A percentile compares a stretch with the other conserved stretches of the same genome.
phyloP scores from a whole-genome alignment of 176 grass and related monocot species.

The Hordeum vulgare region DNA sequence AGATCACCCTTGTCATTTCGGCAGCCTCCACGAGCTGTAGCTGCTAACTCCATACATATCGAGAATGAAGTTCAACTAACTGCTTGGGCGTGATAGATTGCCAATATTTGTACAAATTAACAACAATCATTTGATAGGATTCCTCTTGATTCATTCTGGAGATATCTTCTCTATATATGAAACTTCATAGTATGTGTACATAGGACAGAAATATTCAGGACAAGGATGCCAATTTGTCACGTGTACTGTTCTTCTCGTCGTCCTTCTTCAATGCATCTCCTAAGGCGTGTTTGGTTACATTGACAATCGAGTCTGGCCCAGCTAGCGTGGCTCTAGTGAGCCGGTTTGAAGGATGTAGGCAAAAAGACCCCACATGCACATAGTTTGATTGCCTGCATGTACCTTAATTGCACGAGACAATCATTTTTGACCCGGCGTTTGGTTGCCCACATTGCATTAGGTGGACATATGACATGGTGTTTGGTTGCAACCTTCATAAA shows the following conservation, averaged over 20 bases:
- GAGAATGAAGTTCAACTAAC: conserved; percentile 7
- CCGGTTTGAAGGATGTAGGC: too few relatives aligned
- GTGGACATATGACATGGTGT: too few relatives aligned
- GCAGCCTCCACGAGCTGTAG: too few relatives aligned
- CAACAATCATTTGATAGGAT: not conserved
- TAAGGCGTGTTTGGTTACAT: too few relatives aligned
- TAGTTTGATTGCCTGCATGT: too few relatives aligned
- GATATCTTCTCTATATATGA: not conserved
- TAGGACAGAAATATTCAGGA: not conserved
- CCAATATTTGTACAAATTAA: conserved; percentile 7
- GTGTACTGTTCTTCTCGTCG: not conserved
- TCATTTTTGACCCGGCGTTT: too few relatives aligned
- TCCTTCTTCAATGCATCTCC: not conserved
- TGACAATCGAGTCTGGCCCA: too few relatives aligned
- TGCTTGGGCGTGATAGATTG: conserved; percentile 3
- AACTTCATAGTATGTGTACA: conserved; percentile 28
- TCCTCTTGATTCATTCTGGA: conserved; percentile 1
- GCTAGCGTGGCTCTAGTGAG: too few relatives aligned
- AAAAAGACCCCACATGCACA: too few relatives aligned
- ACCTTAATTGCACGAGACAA: too few relatives aligned
- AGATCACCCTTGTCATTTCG: not conserved
- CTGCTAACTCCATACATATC: not conserved
- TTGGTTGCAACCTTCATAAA: too few relatives aligned
- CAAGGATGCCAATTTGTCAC: not conserved
- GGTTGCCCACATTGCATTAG: too few relatives aligned